Evolutionary conservation across 352 stramenopile species (phyloP).

Genomic region (Globisporangium middletonii): DNA sequence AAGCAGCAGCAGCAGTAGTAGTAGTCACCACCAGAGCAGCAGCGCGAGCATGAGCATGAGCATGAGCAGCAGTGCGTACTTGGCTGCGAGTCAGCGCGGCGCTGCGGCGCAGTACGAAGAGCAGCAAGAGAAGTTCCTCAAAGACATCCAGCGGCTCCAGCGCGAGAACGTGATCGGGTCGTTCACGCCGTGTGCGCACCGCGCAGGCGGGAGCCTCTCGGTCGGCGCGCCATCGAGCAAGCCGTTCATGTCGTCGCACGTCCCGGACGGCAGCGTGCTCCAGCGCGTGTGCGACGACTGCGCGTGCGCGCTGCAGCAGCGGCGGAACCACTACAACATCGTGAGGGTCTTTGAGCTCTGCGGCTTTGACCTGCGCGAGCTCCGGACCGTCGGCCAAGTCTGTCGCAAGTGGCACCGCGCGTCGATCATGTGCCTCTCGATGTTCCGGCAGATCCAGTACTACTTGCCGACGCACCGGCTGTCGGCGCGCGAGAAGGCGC

Average conservation of each 20-base stretch:
- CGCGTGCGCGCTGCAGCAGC: slow-evolving; percentile 69
- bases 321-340: slow-evolving; percentile 82
- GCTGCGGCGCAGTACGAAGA: slow-evolving; percentile 25
- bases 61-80: slow-evolving; percentile 11
- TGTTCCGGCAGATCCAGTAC: slow-evolving; percentile 87
- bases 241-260: slow-evolving; percentile 32
- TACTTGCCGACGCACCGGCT: slow-evolving; percentile 75
- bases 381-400: slow-evolving; percentile 69
- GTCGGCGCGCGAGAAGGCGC: slow-evolving; percentile 62
- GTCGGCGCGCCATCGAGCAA: slow-evolving; percentile 22
- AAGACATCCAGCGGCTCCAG: slow-evolving; percentile 64
- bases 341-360: slow-evolving; percentile 83
- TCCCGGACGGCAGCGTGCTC: slow-evolving; percentile 64
- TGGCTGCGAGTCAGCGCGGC: slow-evolving; percentile 23
- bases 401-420: slow-evolving; percentile 84
- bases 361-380: slow-evolving; percentile 69
- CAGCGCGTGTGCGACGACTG: slow-evolving; percentile 84
- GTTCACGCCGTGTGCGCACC: slow-evolving; percentile 58
- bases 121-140: slow-evolving; percentile 64
- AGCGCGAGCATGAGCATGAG: not conserved
- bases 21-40: not conserved
- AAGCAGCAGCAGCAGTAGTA: slow-evolving; percentile 4
- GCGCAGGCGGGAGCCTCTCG: slow-evolving; percentile 1
- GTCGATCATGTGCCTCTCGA: slow-evolving; percentile 86
- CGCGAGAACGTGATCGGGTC: slow-evolving; percentile 56